These are phyloP conservation scores for Echium plantagineum DNA, from an alignment of 257 asterid genomes.

Conservation along the genomic window DNA sequence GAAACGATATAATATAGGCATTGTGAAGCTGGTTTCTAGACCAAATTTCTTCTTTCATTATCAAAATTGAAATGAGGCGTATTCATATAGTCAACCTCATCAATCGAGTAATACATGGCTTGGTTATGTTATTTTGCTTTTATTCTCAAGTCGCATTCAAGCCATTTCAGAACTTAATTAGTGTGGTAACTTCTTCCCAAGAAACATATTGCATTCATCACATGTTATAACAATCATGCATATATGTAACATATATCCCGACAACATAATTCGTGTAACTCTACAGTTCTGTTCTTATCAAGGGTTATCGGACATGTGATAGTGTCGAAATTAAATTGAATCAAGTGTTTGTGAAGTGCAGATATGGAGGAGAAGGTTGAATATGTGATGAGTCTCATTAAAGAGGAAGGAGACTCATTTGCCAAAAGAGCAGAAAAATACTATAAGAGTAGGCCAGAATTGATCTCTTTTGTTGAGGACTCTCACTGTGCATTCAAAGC, in stretches of 20 bases:
- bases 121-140: too few species aligned
- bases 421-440: constrained; percentile 89
- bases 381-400: constrained; percentile 48
- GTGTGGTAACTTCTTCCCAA: too few species aligned
- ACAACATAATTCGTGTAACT: too few species aligned
- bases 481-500: constrained; percentile 52
- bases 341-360: constrained; percentile 14
- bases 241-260: constrained; percentile 37
- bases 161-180: too few species aligned
- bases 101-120: too few species aligned
- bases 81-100: too few species aligned
- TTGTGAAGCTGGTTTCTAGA: too few species aligned
- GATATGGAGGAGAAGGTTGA: constrained; percentile 89
- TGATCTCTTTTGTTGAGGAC: constrained; percentile 60
- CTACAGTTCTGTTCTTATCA: too few species aligned
- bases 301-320: constrained; percentile 4
- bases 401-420: constrained; percentile 85
- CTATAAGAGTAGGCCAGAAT: constrained; percentile 81
- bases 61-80: too few species aligned
- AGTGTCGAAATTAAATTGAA: constrained; percentile 32
- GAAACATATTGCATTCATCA: not conserved
- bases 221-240: constrained; percentile 28
- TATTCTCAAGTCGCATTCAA: too few species aligned
- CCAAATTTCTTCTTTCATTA: too few species aligned
- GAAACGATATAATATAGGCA: too few species aligned